Evolutionary conservation across 768 basidiomycete genomes (phyloP), one percentile per base, ranked within the genome.

Genomic region (Mycena vulgaris): DNA sequence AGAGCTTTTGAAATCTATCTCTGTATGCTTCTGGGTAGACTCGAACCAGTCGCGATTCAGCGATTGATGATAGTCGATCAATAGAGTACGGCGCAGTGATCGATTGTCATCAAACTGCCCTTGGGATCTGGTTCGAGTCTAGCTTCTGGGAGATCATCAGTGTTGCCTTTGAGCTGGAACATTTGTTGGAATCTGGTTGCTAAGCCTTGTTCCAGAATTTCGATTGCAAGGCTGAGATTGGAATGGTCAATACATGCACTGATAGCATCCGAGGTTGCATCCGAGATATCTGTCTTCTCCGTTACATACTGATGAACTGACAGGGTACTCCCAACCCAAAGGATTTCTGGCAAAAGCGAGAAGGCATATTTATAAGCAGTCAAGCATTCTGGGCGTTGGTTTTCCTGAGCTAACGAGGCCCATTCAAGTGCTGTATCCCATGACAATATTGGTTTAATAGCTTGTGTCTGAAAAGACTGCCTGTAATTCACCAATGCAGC

Each of bases 121-220:
- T n/a, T n/a, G n/a, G n/a, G n/a, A n/a, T n/a, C n/a, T n/a, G n/a
- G n/a, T n/a, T n/a, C n/a, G n/a, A n/a, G n/a, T n/a, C n/a, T n/a
- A n/a, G n/a, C n/a, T n/a, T n/a, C n/a, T n/a, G n/a, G n/a, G n/a
- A n/a, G n/a, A n/a, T n/a, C n/a, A n/a, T n/a, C n/a, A n/a, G n/a
- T n/a, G n/a, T n/a, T n/a, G n/a, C n/a, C n/a, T 53, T 33, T 53
- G 0, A 63, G 51, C 25, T 63, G 49, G 1, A 63, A 30, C 37
- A 55, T 7, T n/a, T 63, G 62, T 42, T 63, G 62, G n/a, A 63
- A 63, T 31, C 28, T 53, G 37, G 39, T 63, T n/a, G 33, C 62
- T 17, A 63, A 4, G 17, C 62, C 62, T 53, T 63, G 62, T 21
- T 63, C 51, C 4, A 63, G n/a, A 23, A 63, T 3, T 21, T 63